Evolutionary conservation across 805 yeast genomes (phyloP).

Genomic region (Metschnikowia continentalis): DNA sequence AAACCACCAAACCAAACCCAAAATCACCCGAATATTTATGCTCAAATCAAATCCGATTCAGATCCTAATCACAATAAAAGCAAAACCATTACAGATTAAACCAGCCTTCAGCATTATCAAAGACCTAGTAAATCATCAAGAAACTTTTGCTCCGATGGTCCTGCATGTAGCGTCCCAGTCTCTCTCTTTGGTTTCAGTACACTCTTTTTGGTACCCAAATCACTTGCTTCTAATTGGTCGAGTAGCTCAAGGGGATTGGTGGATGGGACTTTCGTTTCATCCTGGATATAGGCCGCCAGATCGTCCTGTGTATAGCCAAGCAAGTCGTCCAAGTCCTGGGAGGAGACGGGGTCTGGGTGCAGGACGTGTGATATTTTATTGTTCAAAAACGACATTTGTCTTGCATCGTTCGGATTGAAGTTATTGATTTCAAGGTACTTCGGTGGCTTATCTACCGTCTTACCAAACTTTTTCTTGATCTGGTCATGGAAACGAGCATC

Average conservation of each 20-base stretch:
- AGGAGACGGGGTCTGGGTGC: background rate
- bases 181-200: too few species aligned
- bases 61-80: too few species aligned
- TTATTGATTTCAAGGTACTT: conserved; percentile 36
- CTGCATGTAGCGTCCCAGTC: background rate
- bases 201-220: too few species aligned
- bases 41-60: too few species aligned
- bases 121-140: conserved; percentile 19
- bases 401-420: conserved; percentile 20
- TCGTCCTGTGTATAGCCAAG: conserved; percentile 3
- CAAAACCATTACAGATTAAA: too few species aligned
- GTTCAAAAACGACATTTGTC: conserved; percentile 24
- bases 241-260: background rate
- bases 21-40: too few species aligned
- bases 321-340: conserved; percentile 14
- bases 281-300: background rate
- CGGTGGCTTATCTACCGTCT: conserved; percentile 1
- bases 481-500: conserved; percentile 26
- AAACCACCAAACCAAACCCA: background rate
- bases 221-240: background rate
- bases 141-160: conserved; percentile 8
- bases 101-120: background rate
- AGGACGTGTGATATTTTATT: conserved; percentile 14
- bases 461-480: conserved; percentile 27
- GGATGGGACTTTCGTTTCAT: background rate